Conservation (phyloP, 805 yeast genomes). For the Saccharomycopsis javanensis region DNA sequence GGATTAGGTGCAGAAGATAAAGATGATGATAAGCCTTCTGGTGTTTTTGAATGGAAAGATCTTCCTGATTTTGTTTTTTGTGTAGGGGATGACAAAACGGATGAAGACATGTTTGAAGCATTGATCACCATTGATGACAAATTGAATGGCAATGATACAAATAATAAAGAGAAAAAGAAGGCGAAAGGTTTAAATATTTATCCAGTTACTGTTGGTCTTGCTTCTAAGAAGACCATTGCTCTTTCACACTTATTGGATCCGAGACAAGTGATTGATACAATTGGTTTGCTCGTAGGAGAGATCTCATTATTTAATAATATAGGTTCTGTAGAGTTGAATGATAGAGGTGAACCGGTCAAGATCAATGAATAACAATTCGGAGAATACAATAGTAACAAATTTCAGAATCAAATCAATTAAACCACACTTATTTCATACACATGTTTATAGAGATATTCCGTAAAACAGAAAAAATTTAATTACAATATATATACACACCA, state of each 20-base stretch:
- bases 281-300: slow-evolving; percentile 71
- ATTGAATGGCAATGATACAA: slow-evolving; percentile 31
- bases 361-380: neutral
- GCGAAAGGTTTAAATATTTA: slow-evolving; percentile 51
- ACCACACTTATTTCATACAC: neutral
- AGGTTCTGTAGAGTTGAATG: slow-evolving; percentile 66
- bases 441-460: neutral
- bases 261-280: slow-evolving; percentile 69
- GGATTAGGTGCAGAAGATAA: neutral
- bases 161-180: slow-evolving; percentile 34
- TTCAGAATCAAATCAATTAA: neutral
- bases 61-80: slow-evolving; percentile 82
- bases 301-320: slow-evolving; percentile 71
- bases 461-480: too few species aligned
- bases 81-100: slow-evolving; percentile 93
- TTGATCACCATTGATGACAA: slow-evolving; percentile 49
- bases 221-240: slow-evolving; percentile 76
- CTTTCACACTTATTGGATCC: slow-evolving; percentile 82
- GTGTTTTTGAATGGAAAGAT: slow-evolving; percentile 27
- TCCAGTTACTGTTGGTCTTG: slow-evolving; percentile 90
- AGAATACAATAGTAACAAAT: too few species aligned
- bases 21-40: neutral
- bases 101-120: slow-evolving; percentile 92
- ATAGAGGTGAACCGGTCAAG: slow-evolving; percentile 49
- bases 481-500: too few species aligned